Percentiles rank a stretch among this genome's conserved stretches.
These are phyloP conservation scores for Capniomyces stellatus DNA, from an alignment of 371 early-diverging fungal species.

Conservation along the genomic window DNA sequence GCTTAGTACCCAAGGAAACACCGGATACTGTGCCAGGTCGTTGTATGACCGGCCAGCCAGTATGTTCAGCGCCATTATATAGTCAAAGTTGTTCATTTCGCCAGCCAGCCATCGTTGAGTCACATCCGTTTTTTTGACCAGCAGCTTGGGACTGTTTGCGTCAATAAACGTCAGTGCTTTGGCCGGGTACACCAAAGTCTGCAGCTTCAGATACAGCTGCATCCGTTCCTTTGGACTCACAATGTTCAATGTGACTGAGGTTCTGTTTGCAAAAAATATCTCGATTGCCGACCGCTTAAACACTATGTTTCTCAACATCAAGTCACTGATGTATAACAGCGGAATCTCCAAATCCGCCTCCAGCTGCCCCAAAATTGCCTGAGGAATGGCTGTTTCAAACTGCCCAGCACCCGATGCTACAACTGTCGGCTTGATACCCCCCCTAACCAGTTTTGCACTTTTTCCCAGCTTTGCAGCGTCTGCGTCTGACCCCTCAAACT, in stretches of 20 bases:
- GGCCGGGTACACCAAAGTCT: conserved; percentile 19
- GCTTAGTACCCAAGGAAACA: conserved; percentile 32
- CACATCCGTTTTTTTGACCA: conserved; percentile 21
- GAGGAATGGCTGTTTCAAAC: too few relatives aligned
- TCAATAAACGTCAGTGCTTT: conserved; percentile 20
- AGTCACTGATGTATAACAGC: conserved; percentile 28
- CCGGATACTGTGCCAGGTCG: conserved; percentile 32
- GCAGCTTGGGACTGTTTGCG: conserved; percentile 12
- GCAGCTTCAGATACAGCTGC: conserved; percentile 23
- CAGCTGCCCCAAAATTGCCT: conserved; percentile 20
- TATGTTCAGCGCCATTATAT: conserved; percentile 49
- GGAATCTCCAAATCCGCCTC: conserved; percentile 33
- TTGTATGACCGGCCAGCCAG: conserved; percentile 35
- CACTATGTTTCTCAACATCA: conserved; percentile 37
- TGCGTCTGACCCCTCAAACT: background rate
- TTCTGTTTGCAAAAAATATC: conserved; percentile 40
- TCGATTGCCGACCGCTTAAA: conserved; percentile 40
- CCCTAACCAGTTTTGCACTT: background rate
- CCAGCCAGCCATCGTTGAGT: conserved; percentile 37
- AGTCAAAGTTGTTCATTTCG: conserved; percentile 53
- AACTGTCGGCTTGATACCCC: too few relatives aligned
- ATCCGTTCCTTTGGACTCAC: conserved; percentile 25
- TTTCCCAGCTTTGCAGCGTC: background rate
- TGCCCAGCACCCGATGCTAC: too few relatives aligned
- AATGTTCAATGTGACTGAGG: conserved; percentile 37